Conservation (phyloP, 2,329 filamentous ascomycete species). For the Ceratocystis colombiana region DNA sequence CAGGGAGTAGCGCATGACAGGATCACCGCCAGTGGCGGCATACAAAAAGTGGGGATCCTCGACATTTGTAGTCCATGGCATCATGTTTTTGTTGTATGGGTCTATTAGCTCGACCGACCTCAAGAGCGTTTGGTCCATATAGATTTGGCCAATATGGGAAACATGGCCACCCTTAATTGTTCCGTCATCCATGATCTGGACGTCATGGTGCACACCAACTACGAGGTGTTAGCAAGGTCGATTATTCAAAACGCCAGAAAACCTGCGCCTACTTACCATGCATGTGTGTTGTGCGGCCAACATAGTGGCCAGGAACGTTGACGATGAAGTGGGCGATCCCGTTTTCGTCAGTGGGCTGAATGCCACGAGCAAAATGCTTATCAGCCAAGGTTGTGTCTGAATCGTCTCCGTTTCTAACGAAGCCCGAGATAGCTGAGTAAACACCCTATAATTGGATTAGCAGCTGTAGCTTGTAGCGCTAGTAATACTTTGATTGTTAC, state of each 20-base stretch:
- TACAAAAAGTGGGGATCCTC: constrained; percentile 44
- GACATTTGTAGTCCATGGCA: constrained; percentile 41
- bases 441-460: constrained; percentile 29
- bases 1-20: constrained; percentile 48
- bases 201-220: constrained; percentile 35
- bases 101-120: constrained; percentile 39
- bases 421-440: constrained; percentile 33
- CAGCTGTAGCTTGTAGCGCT: neutral
- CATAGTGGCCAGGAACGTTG: constrained; percentile 40
- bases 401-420: constrained; percentile 37
- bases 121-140: constrained; percentile 52
- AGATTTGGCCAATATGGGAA: constrained; percentile 55
- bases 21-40: constrained; percentile 43
- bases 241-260: constrained; percentile 28
- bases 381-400: constrained; percentile 31
- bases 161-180: constrained; percentile 35
- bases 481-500: too few relatives aligned
- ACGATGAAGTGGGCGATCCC: constrained; percentile 39
- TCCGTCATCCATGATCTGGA: constrained; percentile 31
- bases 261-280: constrained; percentile 32
- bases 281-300: constrained; percentile 40
- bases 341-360: constrained; percentile 36
- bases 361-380: constrained; percentile 33
- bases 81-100: constrained; percentile 42
- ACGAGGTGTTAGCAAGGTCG: constrained; percentile 6